A percentile compares a stretch with the other conserved stretches of the same genome.
Evolutionary conservation across 495 filamentous ascomycete genomes (phyloP).

Genomic region (Eremomyces bilateralis): DNA sequence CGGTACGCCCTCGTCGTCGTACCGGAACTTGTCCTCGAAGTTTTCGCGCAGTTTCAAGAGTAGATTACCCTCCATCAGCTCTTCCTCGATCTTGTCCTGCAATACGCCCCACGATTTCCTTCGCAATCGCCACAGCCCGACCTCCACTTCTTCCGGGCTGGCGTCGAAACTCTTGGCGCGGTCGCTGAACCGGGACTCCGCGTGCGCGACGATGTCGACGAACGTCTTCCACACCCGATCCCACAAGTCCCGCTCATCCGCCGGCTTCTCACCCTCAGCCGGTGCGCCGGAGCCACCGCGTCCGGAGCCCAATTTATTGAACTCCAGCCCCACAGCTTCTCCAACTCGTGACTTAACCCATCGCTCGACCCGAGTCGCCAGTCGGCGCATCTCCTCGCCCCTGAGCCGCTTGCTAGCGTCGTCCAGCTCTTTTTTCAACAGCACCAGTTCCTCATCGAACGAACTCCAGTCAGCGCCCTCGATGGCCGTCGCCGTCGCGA

Average conservation of each 20-base stretch:
- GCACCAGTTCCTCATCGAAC: slow-evolving; percentile 37
- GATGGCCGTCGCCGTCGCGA: slow-evolving; percentile 51
- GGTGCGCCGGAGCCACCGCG: slow-evolving; percentile 61
- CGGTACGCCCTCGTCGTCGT: slow-evolving; percentile 85
- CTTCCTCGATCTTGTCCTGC: slow-evolving; percentile 79
- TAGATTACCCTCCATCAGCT: slow-evolving; percentile 93
- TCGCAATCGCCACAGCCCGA: slow-evolving; percentile 78
- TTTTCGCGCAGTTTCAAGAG: slow-evolving; percentile 91
- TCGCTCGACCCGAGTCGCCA: slow-evolving; percentile 74
- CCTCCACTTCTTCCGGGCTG: slow-evolving; percentile 70
- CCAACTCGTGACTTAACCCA: slow-evolving; percentile 74
- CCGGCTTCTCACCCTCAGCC: slow-evolving; percentile 48
- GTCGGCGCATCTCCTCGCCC: slow-evolving; percentile 83
- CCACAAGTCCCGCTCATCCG: slow-evolving; percentile 70
- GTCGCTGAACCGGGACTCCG: slow-evolving; percentile 64
- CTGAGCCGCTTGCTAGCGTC: slow-evolving; percentile 63
- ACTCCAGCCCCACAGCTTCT: slow-evolving; percentile 78
- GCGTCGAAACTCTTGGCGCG: slow-evolving; percentile 86
- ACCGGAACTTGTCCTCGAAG: slow-evolving; percentile 97
- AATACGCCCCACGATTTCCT: slow-evolving; percentile 87
- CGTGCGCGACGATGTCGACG: slow-evolving; percentile 61
- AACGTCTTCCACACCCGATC: slow-evolving; percentile 88
- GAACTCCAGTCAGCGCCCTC: slow-evolving; percentile 65
- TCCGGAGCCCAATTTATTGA: slow-evolving; percentile 80
- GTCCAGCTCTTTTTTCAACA: slow-evolving; percentile 61